Percentiles rank a stretch among this genome's conserved stretches.
Evolutionary conservation across 2,329 filamentous ascomycete genomes (phyloP).

Genomic region (Talaromyces atroroseus): DNA sequence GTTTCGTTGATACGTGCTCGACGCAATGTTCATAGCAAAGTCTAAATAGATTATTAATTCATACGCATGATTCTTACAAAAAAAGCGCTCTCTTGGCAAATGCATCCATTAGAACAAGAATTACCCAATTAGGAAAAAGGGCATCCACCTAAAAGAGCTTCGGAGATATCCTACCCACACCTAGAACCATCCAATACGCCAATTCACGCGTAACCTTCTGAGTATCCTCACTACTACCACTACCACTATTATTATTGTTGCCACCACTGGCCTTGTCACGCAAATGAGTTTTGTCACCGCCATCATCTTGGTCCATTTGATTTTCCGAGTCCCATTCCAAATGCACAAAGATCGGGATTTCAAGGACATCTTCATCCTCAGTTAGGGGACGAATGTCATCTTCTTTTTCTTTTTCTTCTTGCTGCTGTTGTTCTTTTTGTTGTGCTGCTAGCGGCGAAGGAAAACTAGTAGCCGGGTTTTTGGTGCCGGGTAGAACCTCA

Average conservation of each 20-base stretch:
- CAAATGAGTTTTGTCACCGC: not conserved
- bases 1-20: not conserved
- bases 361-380: conserved; percentile 62
- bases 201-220: conserved; percentile 76
- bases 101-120: not conserved
- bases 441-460: not conserved
- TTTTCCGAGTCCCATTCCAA: conserved; percentile 78
- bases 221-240: not conserved
- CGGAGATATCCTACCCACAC: conserved; percentile 68
- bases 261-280: conserved; percentile 1
- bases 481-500: conserved; percentile 33
- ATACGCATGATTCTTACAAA: not conserved
- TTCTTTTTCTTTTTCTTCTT: conserved; percentile 23
- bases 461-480: not conserved
- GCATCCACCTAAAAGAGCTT: conserved; percentile 5
- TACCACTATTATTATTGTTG: not conserved
- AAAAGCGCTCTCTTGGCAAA: too few relatives aligned
- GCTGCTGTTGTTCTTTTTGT: conserved; percentile 13
- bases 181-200: conserved; percentile 93
- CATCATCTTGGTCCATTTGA: conserved; percentile 26
- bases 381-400: conserved; percentile 24
- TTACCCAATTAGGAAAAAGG: not conserved
- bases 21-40: too few relatives aligned
- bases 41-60: too few relatives aligned
- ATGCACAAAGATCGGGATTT: conserved; percentile 91